Evolutionary conservation across 805 yeast species (phyloP).

Genomic region (Myxozyma geophila): DNA sequence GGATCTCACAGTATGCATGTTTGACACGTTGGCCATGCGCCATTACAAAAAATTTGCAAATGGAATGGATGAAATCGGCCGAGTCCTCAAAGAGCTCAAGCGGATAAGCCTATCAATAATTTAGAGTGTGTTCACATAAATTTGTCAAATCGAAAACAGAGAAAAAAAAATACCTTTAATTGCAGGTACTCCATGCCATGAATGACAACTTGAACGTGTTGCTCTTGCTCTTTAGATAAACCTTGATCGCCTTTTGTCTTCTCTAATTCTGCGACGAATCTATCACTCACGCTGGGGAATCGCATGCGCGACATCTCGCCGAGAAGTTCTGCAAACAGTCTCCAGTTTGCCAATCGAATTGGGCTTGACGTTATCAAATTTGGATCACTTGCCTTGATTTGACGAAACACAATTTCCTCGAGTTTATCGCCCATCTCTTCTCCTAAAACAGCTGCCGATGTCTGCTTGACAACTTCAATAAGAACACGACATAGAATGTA

Average conservation of each 20-base stretch:
- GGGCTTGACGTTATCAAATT: constrained; percentile 63
- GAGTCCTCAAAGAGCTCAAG: constrained; percentile 89
- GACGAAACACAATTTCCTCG: constrained; percentile 92
- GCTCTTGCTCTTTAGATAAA: constrained; percentile 54
- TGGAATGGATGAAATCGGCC: constrained; percentile 84
- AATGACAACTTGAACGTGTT: constrained; percentile 72
- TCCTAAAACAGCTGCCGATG: constrained; percentile 72
- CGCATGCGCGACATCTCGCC: constrained; percentile 89
- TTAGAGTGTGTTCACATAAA: background rate
- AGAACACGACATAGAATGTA: constrained; percentile 88
- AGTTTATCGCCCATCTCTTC: constrained; percentile 79
- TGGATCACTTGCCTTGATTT: constrained; percentile 86
- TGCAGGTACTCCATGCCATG: constrained; percentile 90
- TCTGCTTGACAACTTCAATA: constrained; percentile 88
- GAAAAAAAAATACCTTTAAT: constrained; percentile 48
- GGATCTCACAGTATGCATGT: constrained; percentile 83
- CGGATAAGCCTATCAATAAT: constrained; percentile 62
- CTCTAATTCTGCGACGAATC: constrained; percentile 91
- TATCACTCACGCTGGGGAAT: constrained; percentile 85
- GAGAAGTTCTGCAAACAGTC: constrained; percentile 80
- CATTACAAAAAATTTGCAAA: constrained; percentile 77
- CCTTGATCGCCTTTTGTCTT: constrained; percentile 49
- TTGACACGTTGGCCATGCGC: constrained; percentile 69
- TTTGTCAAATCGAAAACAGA: background rate
- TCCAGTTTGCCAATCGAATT: constrained; percentile 92